Percentiles rank a stretch among this genome's conserved stretches.
Evolutionary conservation across 2,329 filamentous ascomycete species (phyloP).

Genomic region (Trichothecium sympodiale): DNA sequence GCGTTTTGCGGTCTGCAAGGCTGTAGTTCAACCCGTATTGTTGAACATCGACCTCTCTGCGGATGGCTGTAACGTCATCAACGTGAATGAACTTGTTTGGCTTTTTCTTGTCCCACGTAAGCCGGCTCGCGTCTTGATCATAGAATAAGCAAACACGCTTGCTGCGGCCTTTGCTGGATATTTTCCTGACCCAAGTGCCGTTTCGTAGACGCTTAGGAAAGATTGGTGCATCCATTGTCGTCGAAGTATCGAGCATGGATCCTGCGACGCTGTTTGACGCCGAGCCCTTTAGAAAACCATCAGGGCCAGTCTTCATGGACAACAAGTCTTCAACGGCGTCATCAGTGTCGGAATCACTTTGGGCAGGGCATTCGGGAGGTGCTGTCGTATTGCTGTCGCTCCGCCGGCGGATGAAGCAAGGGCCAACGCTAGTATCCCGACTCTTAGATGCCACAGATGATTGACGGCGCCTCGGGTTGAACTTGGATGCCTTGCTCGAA

Average conservation of each 20-base stretch:
- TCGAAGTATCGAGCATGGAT: slow-evolving; percentile 32
- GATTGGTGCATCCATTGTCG: slow-evolving; percentile 52
- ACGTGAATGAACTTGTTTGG: slow-evolving; percentile 82
- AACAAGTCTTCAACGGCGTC: slow-evolving; percentile 35
- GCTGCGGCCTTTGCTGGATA: slow-evolving; percentile 69
- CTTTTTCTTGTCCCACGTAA: slow-evolving; percentile 74
- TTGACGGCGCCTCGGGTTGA: slow-evolving; percentile 57
- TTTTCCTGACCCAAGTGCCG: slow-evolving; percentile 68
- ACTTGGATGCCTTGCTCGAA: slow-evolving; percentile 66
- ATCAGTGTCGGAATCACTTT: slow-evolving; percentile 47
- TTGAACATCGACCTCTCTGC: slow-evolving; percentile 69
- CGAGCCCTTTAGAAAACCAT: slow-evolving; percentile 33
- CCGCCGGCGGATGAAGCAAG: slow-evolving; percentile 73
- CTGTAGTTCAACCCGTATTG: slow-evolving; percentile 83
- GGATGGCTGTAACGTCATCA: slow-evolving; percentile 88
- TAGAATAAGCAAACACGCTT: slow-evolving; percentile 64
- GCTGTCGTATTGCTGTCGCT: slow-evolving; percentile 79
- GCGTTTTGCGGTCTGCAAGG: slow-evolving; percentile 58
- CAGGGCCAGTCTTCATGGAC: slow-evolving; percentile 25
- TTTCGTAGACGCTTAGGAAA: slow-evolving; percentile 67
- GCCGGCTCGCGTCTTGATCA: slow-evolving; percentile 73
- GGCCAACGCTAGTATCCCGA: slow-evolving; percentile 80
- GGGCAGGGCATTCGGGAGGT: slow-evolving; percentile 34
- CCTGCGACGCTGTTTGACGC: slow-evolving; percentile 35
- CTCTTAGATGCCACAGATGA: slow-evolving; percentile 68